Evolutionary conservation across 306 rosid species (phyloP).

Genomic region (Pachyrhizus erosus): DNA sequence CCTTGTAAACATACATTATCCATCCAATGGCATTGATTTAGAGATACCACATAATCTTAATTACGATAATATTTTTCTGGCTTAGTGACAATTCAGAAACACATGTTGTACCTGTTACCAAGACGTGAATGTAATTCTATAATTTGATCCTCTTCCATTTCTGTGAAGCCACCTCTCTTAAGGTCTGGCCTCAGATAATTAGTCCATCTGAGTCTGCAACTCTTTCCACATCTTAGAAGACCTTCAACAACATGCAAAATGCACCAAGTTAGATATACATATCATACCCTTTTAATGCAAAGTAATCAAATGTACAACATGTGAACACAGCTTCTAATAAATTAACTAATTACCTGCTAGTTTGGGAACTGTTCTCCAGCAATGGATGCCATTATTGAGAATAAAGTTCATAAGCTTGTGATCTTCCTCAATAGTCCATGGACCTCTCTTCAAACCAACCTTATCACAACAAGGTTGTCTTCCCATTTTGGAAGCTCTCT

Average conservation of each 20-base stretch:
- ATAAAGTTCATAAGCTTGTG: conserved; percentile 87
- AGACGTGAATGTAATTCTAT: conserved; percentile 83
- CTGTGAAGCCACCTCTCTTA: conserved; percentile 92
- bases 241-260: conserved; percentile 55
- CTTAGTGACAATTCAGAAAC: not conserved
- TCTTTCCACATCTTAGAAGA: conserved; percentile 92
- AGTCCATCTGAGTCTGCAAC: conserved; percentile 97
- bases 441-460: conserved; percentile 93
- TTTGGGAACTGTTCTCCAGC: conserved; percentile 97
- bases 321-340: not conserved
- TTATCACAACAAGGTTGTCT: conserved; percentile 96
- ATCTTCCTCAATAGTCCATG: conserved; percentile 98
- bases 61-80: not conserved
- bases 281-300: not conserved
- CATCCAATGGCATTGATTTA: not conserved
- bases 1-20: not conserved
- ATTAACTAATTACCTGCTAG: conserved; percentile 71
- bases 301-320: not conserved
- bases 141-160: conserved; percentile 83
- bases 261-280: conserved; percentile 23
- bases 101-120: conserved; percentile 78
- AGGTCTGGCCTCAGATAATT: conserved; percentile 96
- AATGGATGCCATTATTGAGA: conserved; percentile 90
- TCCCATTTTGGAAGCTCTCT: conserved; percentile 61
- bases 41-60: not conserved